phyloP scores from a whole-genome alignment of 2,329 filamentous ascomycete species.

The Diaporthe ilicicola region DNA sequence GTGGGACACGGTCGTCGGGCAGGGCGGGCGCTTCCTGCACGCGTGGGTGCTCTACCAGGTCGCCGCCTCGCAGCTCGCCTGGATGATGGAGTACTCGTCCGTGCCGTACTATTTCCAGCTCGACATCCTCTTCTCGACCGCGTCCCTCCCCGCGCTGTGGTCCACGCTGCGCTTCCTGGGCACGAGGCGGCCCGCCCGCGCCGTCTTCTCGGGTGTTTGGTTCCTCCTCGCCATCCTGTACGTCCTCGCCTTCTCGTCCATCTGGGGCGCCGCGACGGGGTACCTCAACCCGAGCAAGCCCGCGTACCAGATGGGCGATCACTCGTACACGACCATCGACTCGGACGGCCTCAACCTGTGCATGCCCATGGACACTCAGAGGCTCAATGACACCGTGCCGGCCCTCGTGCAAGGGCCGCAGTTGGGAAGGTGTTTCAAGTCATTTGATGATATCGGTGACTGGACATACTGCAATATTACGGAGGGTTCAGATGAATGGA shows the following conservation, averaged over 20 bases:
- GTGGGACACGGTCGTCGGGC: slow-evolving; percentile 19
- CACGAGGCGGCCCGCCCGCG: neutral
- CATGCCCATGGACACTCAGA: neutral
- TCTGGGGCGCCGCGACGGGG: slow-evolving; percentile 22
- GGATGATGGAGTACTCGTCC: slow-evolving; percentile 26
- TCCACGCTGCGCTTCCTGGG: slow-evolving; percentile 2
- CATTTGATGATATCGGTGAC: neutral
- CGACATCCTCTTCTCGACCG: slow-evolving; percentile 16
- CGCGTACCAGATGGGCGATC: slow-evolving; percentile 4
- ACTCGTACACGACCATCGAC: slow-evolving; percentile 5
- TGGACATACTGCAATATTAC: neutral
- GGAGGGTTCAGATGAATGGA: slow-evolving; percentile 1
- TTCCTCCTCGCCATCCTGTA: slow-evolving; percentile 24
- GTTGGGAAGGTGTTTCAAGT: neutral
- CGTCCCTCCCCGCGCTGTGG: slow-evolving; percentile 12
- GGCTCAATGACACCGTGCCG: neutral
- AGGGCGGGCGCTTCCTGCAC: slow-evolving; percentile 19
- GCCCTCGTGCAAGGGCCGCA: neutral
- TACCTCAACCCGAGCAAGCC: slow-evolving; percentile 19
- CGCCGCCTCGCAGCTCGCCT: slow-evolving; percentile 12
- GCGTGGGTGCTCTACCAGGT: slow-evolving; percentile 18
- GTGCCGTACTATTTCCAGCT: slow-evolving; percentile 22
- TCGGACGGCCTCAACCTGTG: slow-evolving; percentile 11
- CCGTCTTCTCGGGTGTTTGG: slow-evolving; percentile 18
- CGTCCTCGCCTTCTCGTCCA: slow-evolving; percentile 21